Evolutionary conservation across 176 grass and related monocot species (phyloP).

Genomic region (Triticum timopheevii): DNA sequence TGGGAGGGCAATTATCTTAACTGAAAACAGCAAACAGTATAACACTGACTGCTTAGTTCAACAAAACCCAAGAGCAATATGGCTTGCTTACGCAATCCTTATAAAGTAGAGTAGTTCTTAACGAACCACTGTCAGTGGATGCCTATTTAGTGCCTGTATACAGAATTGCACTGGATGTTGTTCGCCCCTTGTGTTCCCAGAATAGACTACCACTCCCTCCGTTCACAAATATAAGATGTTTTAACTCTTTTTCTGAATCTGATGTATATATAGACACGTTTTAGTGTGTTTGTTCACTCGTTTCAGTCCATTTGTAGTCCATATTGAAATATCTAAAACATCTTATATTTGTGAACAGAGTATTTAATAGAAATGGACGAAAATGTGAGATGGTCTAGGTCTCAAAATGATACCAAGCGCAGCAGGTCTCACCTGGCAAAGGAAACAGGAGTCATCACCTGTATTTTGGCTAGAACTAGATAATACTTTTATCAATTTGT

Average conservation of each 20-base stretch:
- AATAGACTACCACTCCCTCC: not conserved
- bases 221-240: too few relatives aligned
- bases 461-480: not conserved
- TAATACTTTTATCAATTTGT: not conserved
- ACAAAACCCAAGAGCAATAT: not conserved
- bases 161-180: not conserved
- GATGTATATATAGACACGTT: too few relatives aligned
- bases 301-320: too few relatives aligned
- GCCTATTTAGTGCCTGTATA: not conserved
- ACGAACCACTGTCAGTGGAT: not conserved
- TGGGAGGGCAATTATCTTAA: slow-evolving; percentile 4
- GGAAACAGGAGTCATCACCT: not conserved
- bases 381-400: not conserved
- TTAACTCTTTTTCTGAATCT: too few relatives aligned
- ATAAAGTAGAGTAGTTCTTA: not conserved
- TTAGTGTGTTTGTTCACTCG: too few relatives aligned
- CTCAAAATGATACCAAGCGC: not conserved
- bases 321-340: too few relatives aligned
- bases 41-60: not conserved
- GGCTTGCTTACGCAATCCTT: not conserved
- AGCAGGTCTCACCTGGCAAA: slow-evolving; percentile 4
- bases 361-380: not conserved
- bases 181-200: not conserved
- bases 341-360: too few relatives aligned
- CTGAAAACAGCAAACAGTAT: not conserved